Conservation (phyloP, 139 green algal genomes). For the Coelastrella sp. region DNA sequence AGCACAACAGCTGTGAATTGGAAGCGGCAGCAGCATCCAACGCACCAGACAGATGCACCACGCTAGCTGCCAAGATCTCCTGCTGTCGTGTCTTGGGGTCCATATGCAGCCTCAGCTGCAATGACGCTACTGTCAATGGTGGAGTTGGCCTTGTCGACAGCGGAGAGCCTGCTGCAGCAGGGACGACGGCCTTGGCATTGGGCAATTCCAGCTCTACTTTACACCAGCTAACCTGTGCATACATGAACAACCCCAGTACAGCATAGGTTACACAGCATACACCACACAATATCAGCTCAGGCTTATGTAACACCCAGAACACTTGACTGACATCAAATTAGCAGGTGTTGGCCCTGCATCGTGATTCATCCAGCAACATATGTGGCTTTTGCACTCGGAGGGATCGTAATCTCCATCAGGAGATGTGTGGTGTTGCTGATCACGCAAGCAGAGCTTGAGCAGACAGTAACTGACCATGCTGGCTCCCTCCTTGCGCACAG, state of each 20-base stretch:
- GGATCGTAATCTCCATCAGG: too few relatives aligned
- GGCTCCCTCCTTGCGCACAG: constrained; percentile 48
- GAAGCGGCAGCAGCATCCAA: not conserved
- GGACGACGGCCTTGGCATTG: constrained; percentile 70
- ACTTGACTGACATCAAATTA: too few relatives aligned
- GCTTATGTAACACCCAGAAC: not conserved
- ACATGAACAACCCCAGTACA: not conserved
- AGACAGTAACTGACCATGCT: not conserved
- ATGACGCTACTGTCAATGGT: constrained; percentile 85
- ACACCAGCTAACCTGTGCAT: constrained; percentile 94
- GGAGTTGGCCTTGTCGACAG: constrained; percentile 64
- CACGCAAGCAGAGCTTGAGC: too few relatives aligned
- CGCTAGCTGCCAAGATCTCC: constrained; percentile 83
- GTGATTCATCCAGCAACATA: too few relatives aligned
- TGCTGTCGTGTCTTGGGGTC: constrained; percentile 68
- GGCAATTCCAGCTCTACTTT: constrained; percentile 87
- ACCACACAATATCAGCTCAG: not conserved
- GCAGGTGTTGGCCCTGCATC: too few relatives aligned
- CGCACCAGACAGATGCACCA: constrained; percentile 73
- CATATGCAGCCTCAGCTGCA: constrained; percentile 91
- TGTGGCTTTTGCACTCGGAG: too few relatives aligned
- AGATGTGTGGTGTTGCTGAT: too few relatives aligned
- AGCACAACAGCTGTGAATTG: not conserved
- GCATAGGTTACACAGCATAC: not conserved
- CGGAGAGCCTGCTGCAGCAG: constrained; percentile 18